These are phyloP conservation scores for Colletotrichum neosansevieriae DNA, from an alignment of 2,329 filamentous ascomycete genomes.

Conservation along the genomic window DNA sequence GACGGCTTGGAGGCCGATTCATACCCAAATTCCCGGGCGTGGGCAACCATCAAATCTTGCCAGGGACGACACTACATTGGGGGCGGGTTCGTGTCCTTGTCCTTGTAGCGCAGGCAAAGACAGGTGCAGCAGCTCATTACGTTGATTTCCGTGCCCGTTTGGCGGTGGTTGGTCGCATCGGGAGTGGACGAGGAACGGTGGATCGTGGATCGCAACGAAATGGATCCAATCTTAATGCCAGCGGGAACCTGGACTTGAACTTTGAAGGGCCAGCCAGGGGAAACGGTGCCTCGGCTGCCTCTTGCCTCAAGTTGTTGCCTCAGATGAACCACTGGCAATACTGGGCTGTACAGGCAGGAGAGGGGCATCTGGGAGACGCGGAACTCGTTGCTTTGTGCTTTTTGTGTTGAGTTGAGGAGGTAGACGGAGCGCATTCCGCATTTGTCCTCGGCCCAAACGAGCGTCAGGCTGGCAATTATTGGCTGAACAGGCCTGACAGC, in stretches of 20 bases:
- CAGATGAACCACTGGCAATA: not conserved
- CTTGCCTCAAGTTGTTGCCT: conserved; percentile 13
- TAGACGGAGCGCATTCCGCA: conserved; percentile 36
- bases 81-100: conserved; percentile 4
- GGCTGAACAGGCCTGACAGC: no score
- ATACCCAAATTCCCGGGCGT: conserved; percentile 12
- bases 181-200: conserved; percentile 25
- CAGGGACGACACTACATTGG: not conserved
- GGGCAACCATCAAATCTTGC: not conserved
- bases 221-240: conserved; percentile 33
- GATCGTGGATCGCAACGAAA: conserved; percentile 34
- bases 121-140: no score
- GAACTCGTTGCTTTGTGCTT: not conserved
- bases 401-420: not conserved
- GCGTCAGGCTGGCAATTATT: no score
- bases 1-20: conserved; percentile 22
- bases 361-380: no score
- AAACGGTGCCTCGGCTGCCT: conserved; percentile 30
- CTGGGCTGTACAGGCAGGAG: no score
- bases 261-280: not conserved
- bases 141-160: not conserved
- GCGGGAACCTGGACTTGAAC: not conserved
- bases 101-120: not conserved
- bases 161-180: conserved; percentile 28
- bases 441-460: conserved; percentile 5